Percentiles rank a stretch among this genome's conserved stretches.
These are phyloP conservation scores for Annulohypoxylon bovei DNA, from an alignment of 495 filamentous ascomycete genomes.

Conservation along the genomic window DNA sequence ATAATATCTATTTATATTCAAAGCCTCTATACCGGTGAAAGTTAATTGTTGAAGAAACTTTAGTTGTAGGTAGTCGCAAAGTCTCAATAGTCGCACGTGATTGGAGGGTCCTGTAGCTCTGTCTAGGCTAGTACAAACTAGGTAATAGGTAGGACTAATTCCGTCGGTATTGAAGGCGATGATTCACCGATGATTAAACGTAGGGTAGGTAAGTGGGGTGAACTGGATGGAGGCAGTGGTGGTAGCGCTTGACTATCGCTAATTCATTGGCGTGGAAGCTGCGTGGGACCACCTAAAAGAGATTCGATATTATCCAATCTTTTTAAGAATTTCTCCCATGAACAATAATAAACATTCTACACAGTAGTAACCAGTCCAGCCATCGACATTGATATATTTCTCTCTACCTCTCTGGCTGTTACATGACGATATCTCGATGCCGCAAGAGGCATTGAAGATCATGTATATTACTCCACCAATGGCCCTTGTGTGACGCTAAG, in stretches of 20 bases:
- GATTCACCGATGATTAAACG: slow-evolving; percentile 13
- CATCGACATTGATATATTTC: neutral
- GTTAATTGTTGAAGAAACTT: slow-evolving; percentile 9
- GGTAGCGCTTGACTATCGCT: slow-evolving; percentile 35
- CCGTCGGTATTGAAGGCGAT: slow-evolving; percentile 5
- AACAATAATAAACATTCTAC: slow-evolving; percentile 4
- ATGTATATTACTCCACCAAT: slow-evolving; percentile 43
- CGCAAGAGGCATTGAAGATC: slow-evolving; percentile 38
- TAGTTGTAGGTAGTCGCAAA: neutral
- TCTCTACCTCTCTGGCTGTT: slow-evolving; percentile 4
- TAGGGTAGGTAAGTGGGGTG: slow-evolving; percentile 25
- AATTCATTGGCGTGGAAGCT: slow-evolving; percentile 29
- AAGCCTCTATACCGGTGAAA: neutral
- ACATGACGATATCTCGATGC: slow-evolving; percentile 39
- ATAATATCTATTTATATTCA: neutral
- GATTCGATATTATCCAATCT: slow-evolving; percentile 39
- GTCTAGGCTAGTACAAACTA: neutral
- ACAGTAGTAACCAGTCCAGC: too few relatives aligned
- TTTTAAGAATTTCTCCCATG: slow-evolving; percentile 24
- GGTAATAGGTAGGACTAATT: slow-evolving; percentile 9
- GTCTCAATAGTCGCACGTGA: slow-evolving; percentile 22
- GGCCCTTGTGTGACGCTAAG: slow-evolving; percentile 35
- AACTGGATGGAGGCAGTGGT: neutral
- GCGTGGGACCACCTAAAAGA: slow-evolving; percentile 28
- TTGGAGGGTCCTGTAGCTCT: slow-evolving; percentile 10